Conservation (phyloP, 139 green algal species). For the Pseudopediastrum boryanum region DNA sequence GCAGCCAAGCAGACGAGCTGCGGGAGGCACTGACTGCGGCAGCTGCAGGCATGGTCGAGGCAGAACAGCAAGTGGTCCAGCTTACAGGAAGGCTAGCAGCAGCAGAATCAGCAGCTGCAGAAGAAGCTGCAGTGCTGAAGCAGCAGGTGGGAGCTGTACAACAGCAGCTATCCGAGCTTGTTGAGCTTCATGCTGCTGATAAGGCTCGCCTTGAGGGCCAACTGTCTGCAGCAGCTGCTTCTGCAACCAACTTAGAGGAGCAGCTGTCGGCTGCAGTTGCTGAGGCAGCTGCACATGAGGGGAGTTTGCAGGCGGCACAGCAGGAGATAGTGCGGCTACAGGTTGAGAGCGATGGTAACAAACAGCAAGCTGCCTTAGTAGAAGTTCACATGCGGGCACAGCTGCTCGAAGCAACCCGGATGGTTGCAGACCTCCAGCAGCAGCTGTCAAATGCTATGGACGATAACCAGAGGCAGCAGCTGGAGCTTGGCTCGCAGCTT, state of each 20-base stretch:
- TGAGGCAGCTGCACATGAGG: not conserved
- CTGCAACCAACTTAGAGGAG: not conserved
- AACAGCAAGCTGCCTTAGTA: too few species aligned
- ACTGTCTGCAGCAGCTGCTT: too few species aligned
- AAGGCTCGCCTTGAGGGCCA: too few species aligned
- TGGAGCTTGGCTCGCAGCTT: conserved; percentile 1
- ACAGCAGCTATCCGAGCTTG: not conserved
- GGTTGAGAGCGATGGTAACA: too few species aligned
- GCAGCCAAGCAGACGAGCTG: too few species aligned
- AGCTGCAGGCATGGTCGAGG: too few species aligned
- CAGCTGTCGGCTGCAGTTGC: not conserved
- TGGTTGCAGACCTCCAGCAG: not conserved
- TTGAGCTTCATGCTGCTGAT: too few species aligned
- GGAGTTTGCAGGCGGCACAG: conserved; percentile 2
- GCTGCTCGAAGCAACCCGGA: not conserved
- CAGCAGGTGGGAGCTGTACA: not conserved
- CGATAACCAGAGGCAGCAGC: not conserved
- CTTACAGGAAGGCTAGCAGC: not conserved
- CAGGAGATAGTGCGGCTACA: not conserved
- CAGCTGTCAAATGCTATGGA: not conserved
- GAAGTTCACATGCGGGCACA: too few species aligned
- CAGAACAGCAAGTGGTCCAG: not conserved
- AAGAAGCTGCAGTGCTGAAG: not conserved
- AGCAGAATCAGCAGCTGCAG: conserved; percentile 11
- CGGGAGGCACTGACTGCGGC: too few species aligned